These are phyloP conservation scores for Stephanodiscus minutulus DNA, from an alignment of 108 stramenopile species.

Conservation along the genomic window DNA sequence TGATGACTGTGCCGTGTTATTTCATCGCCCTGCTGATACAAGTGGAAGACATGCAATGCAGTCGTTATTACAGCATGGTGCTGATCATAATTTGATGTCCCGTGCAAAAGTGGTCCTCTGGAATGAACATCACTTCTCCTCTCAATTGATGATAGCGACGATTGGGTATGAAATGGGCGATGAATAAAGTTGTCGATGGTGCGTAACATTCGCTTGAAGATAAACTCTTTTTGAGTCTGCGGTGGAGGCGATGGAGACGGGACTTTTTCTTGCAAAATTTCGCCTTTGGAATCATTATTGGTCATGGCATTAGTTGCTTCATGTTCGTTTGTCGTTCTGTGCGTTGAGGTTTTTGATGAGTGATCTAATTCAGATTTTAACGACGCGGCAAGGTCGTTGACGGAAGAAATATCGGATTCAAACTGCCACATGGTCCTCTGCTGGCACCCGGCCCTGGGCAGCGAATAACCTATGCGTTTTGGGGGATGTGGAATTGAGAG, in stretches of 20 bases:
- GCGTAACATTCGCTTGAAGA: constrained; percentile 1
- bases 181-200: not conserved
- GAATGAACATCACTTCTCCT: constrained; percentile 1
- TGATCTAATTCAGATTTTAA: not conserved
- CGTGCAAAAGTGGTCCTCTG: constrained; percentile 18
- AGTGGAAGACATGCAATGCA: constrained; percentile 16
- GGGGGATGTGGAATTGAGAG: no score
- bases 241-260: not conserved
- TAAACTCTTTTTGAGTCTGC: not conserved
- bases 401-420: not conserved
- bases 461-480: no score
- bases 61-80: constrained; percentile 22
- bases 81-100: constrained; percentile 25
- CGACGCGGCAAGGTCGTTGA: not conserved
- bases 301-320: not conserved
- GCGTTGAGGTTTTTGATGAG: not conserved
- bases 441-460: no score
- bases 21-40: constrained; percentile 24
- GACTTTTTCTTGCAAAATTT: not conserved
- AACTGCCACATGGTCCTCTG: no score
- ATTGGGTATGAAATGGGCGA: constrained; percentile 15
- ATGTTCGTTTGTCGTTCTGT: no score
- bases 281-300: not conserved
- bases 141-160: not conserved
- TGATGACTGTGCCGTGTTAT: constrained; percentile 6